A percentile compares a stretch with the other conserved stretches of the same genome.
Conservation (phyloP, 1,284 basidiomycete genomes). For the Somion occarium region DNA sequence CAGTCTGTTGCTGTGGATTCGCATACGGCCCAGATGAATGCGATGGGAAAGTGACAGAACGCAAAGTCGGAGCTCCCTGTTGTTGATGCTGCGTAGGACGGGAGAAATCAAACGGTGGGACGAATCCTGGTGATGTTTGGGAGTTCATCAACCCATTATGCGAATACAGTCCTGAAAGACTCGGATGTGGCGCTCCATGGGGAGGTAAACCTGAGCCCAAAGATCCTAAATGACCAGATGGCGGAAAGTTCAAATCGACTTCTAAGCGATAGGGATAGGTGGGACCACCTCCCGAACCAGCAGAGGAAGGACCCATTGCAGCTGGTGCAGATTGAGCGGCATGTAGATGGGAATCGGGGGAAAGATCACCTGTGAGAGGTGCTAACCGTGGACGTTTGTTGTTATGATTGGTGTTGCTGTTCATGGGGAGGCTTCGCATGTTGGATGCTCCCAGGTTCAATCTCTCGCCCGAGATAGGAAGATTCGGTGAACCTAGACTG, state of each 20-base stretch:
- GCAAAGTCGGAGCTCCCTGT: constrained; percentile 14
- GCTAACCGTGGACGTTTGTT: constrained; percentile 7
- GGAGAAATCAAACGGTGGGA: constrained; percentile 11
- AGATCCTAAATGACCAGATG: constrained; percentile 1
- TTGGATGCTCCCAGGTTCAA: background rate
- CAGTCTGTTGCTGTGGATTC: constrained; percentile 9
- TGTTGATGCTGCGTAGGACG: constrained; percentile 5
- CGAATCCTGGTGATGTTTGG: constrained; percentile 13
- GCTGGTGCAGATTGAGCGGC: constrained; percentile 1
- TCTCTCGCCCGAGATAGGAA: constrained; percentile 5
- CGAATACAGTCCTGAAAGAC: constrained; percentile 7
- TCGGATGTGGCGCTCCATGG: constrained; percentile 18
- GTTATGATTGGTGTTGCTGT: background rate
- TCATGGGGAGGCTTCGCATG: background rate
- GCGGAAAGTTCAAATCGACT: constrained; percentile 2
- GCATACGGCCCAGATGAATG: constrained; percentile 15
- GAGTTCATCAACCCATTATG: constrained; percentile 5
- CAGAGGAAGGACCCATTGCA: background rate
- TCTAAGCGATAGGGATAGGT: constrained; percentile 7
- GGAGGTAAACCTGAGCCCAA: constrained; percentile 13
- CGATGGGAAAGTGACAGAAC: constrained; percentile 17
- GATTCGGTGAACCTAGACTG: constrained; percentile 3
- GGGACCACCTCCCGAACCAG: background rate
- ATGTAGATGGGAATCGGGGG: constrained; percentile 4
- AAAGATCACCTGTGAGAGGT: constrained; percentile 1